A percentile compares a stretch with the other conserved stretches of the same genome.
Evolutionary conservation across 2,329 filamentous ascomycete species (phyloP).

Genomic region (Thyridium curvatum): DNA sequence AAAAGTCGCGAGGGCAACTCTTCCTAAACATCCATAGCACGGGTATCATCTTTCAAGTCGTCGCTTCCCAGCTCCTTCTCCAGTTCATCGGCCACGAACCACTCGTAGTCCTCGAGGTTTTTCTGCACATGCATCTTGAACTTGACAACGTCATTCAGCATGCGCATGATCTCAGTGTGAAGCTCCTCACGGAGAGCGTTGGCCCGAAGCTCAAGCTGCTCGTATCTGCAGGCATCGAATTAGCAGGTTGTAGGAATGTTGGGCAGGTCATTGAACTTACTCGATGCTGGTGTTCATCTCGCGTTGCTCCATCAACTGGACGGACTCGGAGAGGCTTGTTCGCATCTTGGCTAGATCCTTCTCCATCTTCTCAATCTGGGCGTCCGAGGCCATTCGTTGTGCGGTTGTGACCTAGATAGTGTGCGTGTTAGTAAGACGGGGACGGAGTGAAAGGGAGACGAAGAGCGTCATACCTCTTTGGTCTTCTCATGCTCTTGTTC

Average conservation of each 20-base stretch:
- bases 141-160: slow-evolving; percentile 94
- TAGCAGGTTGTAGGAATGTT: background rate
- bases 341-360: slow-evolving; percentile 96
- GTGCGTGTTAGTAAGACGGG: background rate
- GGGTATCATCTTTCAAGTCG: slow-evolving; percentile 48
- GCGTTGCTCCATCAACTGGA: slow-evolving; percentile 86
- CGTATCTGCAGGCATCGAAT: slow-evolving; percentile 54
- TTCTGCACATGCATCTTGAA: slow-evolving; percentile 98
- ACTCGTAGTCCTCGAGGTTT: slow-evolving; percentile 87
- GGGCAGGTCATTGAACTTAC: slow-evolving; percentile 40
- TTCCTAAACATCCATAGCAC: slow-evolving; percentile 36
- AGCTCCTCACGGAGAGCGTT: slow-evolving; percentile 87
- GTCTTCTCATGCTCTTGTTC: slow-evolving; percentile 93
- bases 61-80: slow-evolving; percentile 73
- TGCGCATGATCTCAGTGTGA: slow-evolving; percentile 93
- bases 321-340: slow-evolving; percentile 72
- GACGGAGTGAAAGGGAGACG: background rate
- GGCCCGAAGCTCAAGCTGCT: slow-evolving; percentile 81
- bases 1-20: too few relatives aligned
- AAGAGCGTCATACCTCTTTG: slow-evolving; percentile 56
- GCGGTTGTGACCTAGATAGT: slow-evolving; percentile 56
- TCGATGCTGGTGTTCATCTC: slow-evolving; percentile 97
- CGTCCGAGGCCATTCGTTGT: slow-evolving; percentile 81
- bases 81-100: slow-evolving; percentile 89
- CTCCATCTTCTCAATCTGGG: slow-evolving; percentile 98